These are phyloP conservation scores for Golubevia pallescens DNA, from an alignment of 1,284 basidiomycete genomes.

Conservation along the genomic window DNA sequence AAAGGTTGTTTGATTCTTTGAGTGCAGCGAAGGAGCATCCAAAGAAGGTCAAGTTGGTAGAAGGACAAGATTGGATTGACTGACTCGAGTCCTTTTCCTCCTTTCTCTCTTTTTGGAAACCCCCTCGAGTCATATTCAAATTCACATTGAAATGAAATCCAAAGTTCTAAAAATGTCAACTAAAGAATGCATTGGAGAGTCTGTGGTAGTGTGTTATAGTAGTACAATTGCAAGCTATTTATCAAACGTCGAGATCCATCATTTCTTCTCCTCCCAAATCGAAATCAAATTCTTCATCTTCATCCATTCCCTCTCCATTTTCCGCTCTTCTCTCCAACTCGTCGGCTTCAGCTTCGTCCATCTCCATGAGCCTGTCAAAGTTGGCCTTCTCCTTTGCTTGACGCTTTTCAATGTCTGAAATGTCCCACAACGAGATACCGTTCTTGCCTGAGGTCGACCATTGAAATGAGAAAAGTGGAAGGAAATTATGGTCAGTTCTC, in stretches of 20 bases:
- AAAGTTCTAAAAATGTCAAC: too few relatives aligned
- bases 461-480: background rate
- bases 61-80: too few relatives aligned
- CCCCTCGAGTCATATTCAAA: too few relatives aligned
- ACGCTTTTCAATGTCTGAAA: slow-evolving; percentile 52
- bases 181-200: too few relatives aligned
- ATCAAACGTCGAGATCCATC: slow-evolving; percentile 1
- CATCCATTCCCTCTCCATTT: background rate
- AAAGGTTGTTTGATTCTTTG: too few relatives aligned
- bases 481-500: background rate
- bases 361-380: slow-evolving; percentile 47
- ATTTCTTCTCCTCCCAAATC: background rate
- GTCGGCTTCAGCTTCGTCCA: slow-evolving; percentile 9
- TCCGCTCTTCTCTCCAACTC: slow-evolving; percentile 2
- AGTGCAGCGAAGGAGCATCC: too few relatives aligned
- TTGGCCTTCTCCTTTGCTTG: slow-evolving; percentile 56
- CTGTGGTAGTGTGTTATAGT: too few relatives aligned
- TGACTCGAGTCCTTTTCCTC: too few relatives aligned
- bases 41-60: too few relatives aligned
- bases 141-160: too few relatives aligned
- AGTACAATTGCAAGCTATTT: background rate
- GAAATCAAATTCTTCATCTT: background rate
- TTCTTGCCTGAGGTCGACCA: slow-evolving; percentile 35
- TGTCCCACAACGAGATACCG: slow-evolving; percentile 56
- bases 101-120: too few relatives aligned